A percentile compares a stretch with the other conserved stretches of the same genome.
Conservation (phyloP, 768 basidiomycete species). For the Leccinellum luteum region DNA sequence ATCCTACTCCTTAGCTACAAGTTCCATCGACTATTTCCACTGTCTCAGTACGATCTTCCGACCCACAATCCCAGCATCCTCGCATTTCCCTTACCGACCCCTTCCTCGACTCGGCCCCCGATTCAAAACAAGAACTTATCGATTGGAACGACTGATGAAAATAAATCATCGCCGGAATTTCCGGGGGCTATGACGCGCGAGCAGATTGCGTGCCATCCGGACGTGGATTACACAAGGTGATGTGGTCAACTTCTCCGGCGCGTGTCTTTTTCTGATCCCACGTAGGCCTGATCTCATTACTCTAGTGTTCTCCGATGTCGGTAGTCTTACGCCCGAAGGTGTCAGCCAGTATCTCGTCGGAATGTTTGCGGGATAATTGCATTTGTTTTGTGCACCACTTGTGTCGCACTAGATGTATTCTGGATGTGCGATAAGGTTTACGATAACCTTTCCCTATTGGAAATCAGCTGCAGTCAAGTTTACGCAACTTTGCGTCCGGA, state of each 20-base stretch:
- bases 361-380: constrained; percentile 75
- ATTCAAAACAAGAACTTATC: constrained; percentile 3
- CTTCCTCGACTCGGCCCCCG: constrained; percentile 7
- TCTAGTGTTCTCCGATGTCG: constrained; percentile 92
- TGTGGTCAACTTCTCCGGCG: constrained; percentile 16
- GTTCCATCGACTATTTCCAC: constrained; percentile 92
- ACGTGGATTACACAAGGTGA: constrained; percentile 92
- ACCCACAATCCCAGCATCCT: constrained; percentile 75
- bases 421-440: constrained; percentile 32
- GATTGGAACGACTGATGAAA: constrained; percentile 2
- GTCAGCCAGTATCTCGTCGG: constrained; percentile 95
- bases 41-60: constrained; percentile 88
- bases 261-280: constrained; percentile 24
- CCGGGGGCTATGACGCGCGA: constrained; percentile 64
- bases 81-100: constrained; percentile 53
- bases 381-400: constrained; percentile 5
- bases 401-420: constrained; percentile 6
- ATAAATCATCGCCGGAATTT: not conserved
- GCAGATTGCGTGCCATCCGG: constrained; percentile 79
- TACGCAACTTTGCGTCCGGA: constrained; percentile 16
- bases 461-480: constrained; percentile 20
- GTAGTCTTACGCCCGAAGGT: constrained; percentile 87
- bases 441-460: constrained; percentile 34
- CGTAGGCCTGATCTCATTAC: constrained; percentile 87
- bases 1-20: constrained; percentile 64